A percentile compares a stretch with the other conserved stretches of the same genome.
These are phyloP conservation scores for Pichia nanzhaoensis DNA, from an alignment of 805 yeast species.

Conservation along the genomic window DNA sequence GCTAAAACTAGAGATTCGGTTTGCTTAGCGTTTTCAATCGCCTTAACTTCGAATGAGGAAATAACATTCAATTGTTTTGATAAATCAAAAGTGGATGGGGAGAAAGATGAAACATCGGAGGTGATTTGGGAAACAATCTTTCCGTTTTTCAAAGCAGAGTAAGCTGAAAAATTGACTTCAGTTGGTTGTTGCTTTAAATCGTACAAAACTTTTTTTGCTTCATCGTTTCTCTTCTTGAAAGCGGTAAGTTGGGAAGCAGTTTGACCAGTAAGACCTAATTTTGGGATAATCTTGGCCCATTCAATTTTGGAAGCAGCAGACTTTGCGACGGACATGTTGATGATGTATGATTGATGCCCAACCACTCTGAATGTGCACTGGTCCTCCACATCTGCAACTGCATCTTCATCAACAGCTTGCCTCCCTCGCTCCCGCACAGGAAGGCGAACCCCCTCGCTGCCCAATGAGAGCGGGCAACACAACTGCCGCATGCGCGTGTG, in stretches of 20 bases:
- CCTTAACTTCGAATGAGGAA: conserved; percentile 90
- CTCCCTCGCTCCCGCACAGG: background rate
- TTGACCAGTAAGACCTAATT: conserved; percentile 86
- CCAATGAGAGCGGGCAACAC: conserved; percentile 5
- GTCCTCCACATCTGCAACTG: too few relatives aligned
- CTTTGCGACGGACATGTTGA: conserved; percentile 18
- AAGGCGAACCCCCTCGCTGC: background rate
- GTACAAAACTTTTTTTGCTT: conserved; percentile 78
- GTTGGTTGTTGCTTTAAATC: conserved; percentile 69
- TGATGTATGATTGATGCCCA: background rate
- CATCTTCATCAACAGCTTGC: background rate
- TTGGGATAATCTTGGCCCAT: conserved; percentile 87
- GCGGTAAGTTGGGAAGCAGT: conserved; percentile 80
- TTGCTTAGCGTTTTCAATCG: conserved; percentile 88
- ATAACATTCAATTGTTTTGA: conserved; percentile 87
- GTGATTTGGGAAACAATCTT: conserved; percentile 76
- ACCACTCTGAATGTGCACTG: too few relatives aligned
- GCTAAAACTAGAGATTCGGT: conserved; percentile 85
- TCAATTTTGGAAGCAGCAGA: conserved; percentile 61
- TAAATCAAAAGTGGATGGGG: conserved; percentile 80
- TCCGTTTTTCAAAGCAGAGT: conserved; percentile 75
- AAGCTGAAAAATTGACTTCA: conserved; percentile 72
- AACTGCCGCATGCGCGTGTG: background rate
- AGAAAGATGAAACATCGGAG: conserved; percentile 64
- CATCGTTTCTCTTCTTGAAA: conserved; percentile 98